These are phyloP conservation scores for Paramecium pentaurelia DNA, from an alignment of 73 alveolate species.

Conservation along the genomic window DNA sequence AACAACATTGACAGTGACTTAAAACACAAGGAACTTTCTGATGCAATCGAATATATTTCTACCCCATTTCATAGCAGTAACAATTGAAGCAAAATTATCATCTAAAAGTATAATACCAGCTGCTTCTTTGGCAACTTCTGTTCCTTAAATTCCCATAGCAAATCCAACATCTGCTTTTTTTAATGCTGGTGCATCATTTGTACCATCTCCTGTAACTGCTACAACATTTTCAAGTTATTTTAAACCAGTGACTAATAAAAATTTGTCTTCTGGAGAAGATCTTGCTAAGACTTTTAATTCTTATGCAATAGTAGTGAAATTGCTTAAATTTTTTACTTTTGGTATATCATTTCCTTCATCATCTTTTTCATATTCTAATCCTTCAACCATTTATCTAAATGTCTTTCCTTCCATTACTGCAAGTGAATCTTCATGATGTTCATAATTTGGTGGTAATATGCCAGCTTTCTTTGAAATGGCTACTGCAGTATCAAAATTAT, in stretches of 20 bases:
- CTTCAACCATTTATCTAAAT: conserved; percentile 76
- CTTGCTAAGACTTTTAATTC: conserved; percentile 91
- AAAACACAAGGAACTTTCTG: conserved; percentile 89
- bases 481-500: conserved; percentile 89
- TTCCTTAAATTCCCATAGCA: conserved; percentile 97
- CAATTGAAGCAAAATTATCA: conserved; percentile 86
- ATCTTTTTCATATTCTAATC: conserved; percentile 62
- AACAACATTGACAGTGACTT: conserved; percentile 85
- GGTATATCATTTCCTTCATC: conserved; percentile 71
- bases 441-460: conserved; percentile 75
- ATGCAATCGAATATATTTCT: conserved; percentile 88
- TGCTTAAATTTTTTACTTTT: conserved; percentile 65
- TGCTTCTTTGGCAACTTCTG: conserved; percentile 97
- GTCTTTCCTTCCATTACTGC: conserved; percentile 88
- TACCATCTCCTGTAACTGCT: conserved; percentile 99
- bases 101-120: conserved; percentile 86
- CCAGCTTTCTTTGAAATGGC: conserved; percentile 91
- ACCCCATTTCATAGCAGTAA: conserved; percentile 90
- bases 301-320: conserved; percentile 79
- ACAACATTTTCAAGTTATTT: conserved; percentile 82
- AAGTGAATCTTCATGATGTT: conserved; percentile 63
- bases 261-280: conserved; percentile 93
- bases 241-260: conserved; percentile 87
- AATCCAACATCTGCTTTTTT: conserved; percentile 97
- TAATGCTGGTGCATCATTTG: conserved; percentile 97